A percentile compares a stretch with the other conserved stretches of the same genome.
Evolutionary conservation across 2,329 filamentous ascomycete genomes (phyloP).

Genomic region (Sarocladium kiliense): DNA sequence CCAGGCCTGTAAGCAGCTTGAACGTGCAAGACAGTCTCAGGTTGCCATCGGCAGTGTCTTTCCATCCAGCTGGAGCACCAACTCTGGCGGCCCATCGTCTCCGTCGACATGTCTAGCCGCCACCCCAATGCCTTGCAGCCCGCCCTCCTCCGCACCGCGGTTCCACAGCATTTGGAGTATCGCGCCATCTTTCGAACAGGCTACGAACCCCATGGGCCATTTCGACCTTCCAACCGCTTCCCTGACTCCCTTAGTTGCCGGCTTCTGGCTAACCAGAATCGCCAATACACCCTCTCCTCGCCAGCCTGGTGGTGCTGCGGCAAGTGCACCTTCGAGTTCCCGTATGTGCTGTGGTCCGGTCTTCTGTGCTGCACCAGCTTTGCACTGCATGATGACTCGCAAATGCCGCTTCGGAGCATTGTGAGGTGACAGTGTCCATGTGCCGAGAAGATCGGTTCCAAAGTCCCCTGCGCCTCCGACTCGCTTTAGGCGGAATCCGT

Average conservation of each 20-base stretch:
- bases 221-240: slow-evolving; percentile 63
- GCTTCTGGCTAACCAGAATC: slow-evolving; percentile 61
- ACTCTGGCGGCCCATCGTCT: slow-evolving; percentile 27
- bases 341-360: slow-evolving; percentile 57
- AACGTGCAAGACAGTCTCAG: slow-evolving; percentile 4
- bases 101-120: slow-evolving; percentile 36
- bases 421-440: slow-evolving; percentile 42
- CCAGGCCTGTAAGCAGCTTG: background rate
- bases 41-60: slow-evolving; percentile 24
- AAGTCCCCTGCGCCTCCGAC: slow-evolving; percentile 62
- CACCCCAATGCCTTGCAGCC: slow-evolving; percentile 56
- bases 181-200: slow-evolving; percentile 51
- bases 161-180: slow-evolving; percentile 73
- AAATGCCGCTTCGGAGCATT: slow-evolving; percentile 25
- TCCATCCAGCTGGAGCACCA: slow-evolving; percentile 50
- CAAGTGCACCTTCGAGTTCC: slow-evolving; percentile 77
- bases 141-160: slow-evolving; percentile 52
- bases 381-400: slow-evolving; percentile 62
- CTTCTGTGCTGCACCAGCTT: slow-evolving; percentile 46
- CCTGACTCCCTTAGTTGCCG: slow-evolving; percentile 73
- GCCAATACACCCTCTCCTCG: slow-evolving; percentile 60
- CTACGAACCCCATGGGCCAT: slow-evolving; percentile 68
- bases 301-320: slow-evolving; percentile 70
- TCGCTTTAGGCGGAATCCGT: slow-evolving; percentile 61
- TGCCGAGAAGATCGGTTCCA: slow-evolving; percentile 70